Base-by-base conservation (phyloP, 805 yeast genomes). In the Blastobotrys mokoenaii region DNA sequence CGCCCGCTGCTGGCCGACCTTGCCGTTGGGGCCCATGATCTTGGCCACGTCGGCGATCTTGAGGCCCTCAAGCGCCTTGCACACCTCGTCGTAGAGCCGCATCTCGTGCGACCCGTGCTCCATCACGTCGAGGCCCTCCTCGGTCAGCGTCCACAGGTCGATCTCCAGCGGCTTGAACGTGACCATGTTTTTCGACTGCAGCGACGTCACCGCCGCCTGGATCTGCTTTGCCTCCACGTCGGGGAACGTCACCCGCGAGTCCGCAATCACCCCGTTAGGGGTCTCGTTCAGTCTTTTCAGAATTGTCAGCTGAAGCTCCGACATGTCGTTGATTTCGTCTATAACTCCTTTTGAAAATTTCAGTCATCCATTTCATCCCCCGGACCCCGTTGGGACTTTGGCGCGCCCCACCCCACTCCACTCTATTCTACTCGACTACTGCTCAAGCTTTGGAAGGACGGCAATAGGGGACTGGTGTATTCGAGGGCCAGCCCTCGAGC, bases 1-100 rank as follows among this genome's bases (percentile, higher is more conserved):
- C 14, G 97, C 99, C 59, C 89, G 81, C 56, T 95, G 95, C 70
- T 93, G 98, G 51, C 98, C 99, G 52, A 90, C 74, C 56, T 82
- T 81, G 51, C 97, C 97, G 17, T 50, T 38, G 43, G 79, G 70
- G 46, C 97, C 97, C 67, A 90, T 71, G 53, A 82, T 75, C 46
- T 79, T 62, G 42, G 57, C 58, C 31, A 68, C 66, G 15, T 90
- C 97, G 18, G 83, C 63, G 56, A 93, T 80, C 60, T 84, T 85
- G 57, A 93, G 73, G 32, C 90, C 88, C 46, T 84, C 95, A 42
- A 89, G 66, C 40, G 82, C 71, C 56, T 79, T 74, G 45, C 84
- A 71, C 38, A 93, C 87, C 61, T 59, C 85, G 44, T 77, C 72
- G 51, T 86, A 74, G 40, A 93, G 72, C 55, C 95, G 77, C 58